These are phyloP conservation scores for Boletus coccyginus DNA, from an alignment of 768 basidiomycete genomes.

Conservation along the genomic window DNA sequence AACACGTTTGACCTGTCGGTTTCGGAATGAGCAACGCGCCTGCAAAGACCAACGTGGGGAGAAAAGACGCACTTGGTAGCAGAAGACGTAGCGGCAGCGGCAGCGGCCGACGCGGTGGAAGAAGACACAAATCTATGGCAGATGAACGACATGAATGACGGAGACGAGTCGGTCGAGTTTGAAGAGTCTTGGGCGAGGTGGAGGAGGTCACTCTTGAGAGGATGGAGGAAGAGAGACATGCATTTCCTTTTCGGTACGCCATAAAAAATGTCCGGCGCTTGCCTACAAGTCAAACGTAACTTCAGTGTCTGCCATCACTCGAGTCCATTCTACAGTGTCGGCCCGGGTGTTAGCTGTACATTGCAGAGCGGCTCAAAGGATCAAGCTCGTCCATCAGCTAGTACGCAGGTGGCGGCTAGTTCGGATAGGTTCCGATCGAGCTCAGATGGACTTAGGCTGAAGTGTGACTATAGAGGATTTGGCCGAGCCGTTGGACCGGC, in stretches of 20 bases:
- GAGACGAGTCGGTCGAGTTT: conserved; percentile 12
- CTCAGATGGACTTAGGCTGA: too few relatives aligned
- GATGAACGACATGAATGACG: conserved; percentile 44
- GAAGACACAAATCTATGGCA: conserved; percentile 51
- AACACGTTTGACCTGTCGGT: conserved; percentile 25
- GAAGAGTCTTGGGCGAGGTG: conserved; percentile 12
- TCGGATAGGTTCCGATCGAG: too few relatives aligned
- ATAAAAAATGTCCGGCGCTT: background rate
- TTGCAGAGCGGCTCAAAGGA: too few relatives aligned
- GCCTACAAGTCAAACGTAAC: background rate
- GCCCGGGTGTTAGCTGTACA: too few relatives aligned
- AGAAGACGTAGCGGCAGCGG: conserved; percentile 13
- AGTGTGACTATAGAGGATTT: too few relatives aligned
- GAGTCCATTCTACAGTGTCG: too few relatives aligned
- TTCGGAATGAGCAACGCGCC: conserved; percentile 2
- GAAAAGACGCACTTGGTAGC: conserved; percentile 13
- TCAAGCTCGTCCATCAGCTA: too few relatives aligned
- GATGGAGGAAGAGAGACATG: conserved; percentile 25
- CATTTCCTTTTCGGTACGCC: background rate
- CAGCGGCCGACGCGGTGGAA: conserved; percentile 33
- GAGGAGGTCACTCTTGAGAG: conserved; percentile 22
- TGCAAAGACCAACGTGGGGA: background rate
- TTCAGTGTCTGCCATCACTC: too few relatives aligned
- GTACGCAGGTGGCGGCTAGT: too few relatives aligned
- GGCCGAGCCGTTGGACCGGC: too few relatives aligned